A percentile compares a stretch with the other conserved stretches of the same genome.
Conservation (phyloP, 345 rosid species). For the Lumnitzera littorea region DNA sequence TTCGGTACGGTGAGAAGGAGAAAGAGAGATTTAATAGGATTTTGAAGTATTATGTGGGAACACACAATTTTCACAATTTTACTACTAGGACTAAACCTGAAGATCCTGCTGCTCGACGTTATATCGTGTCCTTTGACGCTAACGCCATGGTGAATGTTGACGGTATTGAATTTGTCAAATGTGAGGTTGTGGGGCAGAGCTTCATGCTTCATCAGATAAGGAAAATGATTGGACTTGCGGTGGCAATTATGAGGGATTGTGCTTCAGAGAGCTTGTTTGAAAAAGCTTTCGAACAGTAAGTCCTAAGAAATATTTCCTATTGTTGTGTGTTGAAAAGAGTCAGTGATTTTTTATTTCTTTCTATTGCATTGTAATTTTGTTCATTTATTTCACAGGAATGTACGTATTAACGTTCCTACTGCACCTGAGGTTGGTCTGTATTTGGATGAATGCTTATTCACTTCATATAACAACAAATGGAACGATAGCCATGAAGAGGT, state of each 20-base stretch:
- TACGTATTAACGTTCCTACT: conserved; percentile 63
- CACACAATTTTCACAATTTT: conserved; percentile 93
- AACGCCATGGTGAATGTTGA: conserved; percentile 42
- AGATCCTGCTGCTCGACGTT: conserved; percentile 75
- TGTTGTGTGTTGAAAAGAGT: background rate
- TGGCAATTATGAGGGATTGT: conserved; percentile 77
- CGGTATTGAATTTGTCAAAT: conserved; percentile 80
- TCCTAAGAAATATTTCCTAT: background rate
- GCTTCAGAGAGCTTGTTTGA: conserved; percentile 61
- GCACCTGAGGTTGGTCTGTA: conserved; percentile 98
- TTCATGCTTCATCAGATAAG: conserved; percentile 99
- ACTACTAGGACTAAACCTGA: conserved; percentile 84
- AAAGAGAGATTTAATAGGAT: conserved; percentile 77
- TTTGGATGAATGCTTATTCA: conserved; percentile 85
- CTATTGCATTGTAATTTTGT: background rate
- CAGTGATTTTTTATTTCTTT: background rate
- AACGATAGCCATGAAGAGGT: conserved; percentile 79
- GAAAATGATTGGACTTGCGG: conserved; percentile 90
- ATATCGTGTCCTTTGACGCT: conserved; percentile 65
- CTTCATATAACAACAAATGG: conserved; percentile 79
- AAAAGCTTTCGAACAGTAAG: conserved; percentile 68
- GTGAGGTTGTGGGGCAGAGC: conserved; percentile 97
- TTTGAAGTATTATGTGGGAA: conserved; percentile 63
- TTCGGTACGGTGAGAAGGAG: conserved; percentile 61
- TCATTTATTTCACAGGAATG: conserved; percentile 38